Conservation (phyloP, 1,284 basidiomycete genomes). For the Phellopilus nigrolimitatus region DNA sequence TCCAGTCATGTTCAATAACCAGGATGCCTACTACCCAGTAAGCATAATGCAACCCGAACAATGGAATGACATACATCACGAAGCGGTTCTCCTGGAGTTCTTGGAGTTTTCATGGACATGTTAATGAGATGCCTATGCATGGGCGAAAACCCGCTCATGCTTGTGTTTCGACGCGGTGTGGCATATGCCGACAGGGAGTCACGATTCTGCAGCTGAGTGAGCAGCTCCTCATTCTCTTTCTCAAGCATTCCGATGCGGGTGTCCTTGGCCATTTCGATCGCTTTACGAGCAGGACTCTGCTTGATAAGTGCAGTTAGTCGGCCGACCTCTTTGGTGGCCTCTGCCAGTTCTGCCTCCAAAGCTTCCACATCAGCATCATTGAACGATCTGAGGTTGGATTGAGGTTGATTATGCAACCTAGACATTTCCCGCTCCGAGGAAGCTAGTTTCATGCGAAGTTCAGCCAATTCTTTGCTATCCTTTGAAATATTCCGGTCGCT, state of each 20-base stretch:
- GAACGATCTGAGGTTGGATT: constrained; percentile 31
- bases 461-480: constrained; percentile 51
- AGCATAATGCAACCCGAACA: constrained; percentile 4
- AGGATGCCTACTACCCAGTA: constrained; percentile 48
- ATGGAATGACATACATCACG: constrained; percentile 53
- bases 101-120: constrained; percentile 61
- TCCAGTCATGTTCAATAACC: constrained; percentile 55
- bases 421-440: constrained; percentile 47
- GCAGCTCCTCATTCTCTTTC: constrained; percentile 67
- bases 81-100: constrained; percentile 72
- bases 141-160: constrained; percentile 58
- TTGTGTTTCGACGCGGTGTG: constrained; percentile 53
- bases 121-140: constrained; percentile 66
- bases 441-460: constrained; percentile 48
- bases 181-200: constrained; percentile 42
- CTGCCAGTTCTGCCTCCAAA: constrained; percentile 74
- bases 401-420: constrained; percentile 32
- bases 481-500: constrained; percentile 59
- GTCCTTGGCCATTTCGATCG: constrained; percentile 70
- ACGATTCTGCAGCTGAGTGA: constrained; percentile 60
- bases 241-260: constrained; percentile 69
- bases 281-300: constrained; percentile 71
- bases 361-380: constrained; percentile 42
- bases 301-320: constrained; percentile 62
- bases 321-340: constrained; percentile 77